Base-by-base conservation (phyloP, 352 stramenopile genomes). In the Pythium utonaiense region DNA sequence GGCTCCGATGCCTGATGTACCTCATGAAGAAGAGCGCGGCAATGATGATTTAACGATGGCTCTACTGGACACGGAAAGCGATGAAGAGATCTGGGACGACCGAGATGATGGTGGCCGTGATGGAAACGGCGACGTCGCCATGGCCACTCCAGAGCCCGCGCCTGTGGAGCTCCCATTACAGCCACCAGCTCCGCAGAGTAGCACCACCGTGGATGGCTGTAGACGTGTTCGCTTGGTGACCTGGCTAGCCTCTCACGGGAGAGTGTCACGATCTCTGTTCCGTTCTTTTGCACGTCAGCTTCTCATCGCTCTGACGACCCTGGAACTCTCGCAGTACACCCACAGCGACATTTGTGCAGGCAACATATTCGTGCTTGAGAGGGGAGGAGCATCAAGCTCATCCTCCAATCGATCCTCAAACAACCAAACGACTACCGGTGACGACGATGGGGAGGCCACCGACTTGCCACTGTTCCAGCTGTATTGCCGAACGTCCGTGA, bases 241-340 rank as follows among this genome's bases (percentile, higher is more conserved):
- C n/a, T 91, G 82, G 79, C 65, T 88, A 22, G 31, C 57, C 0
- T 64, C 60, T 8, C 66, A 70, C 24, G 38, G 63, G 6, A 55
- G 59, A 2, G 60, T 86, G 17, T 64, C 73, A 60, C 12, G 74
- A 79, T 49, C 51, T 36, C 70, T 66, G 17, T 60, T 91, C 40
- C 74, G 72, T 2, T 86, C 77, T 6, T 82, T 90, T 49, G 53
- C 85, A 28, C 66, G 72, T 10, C 80, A 94, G 64, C 66, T 90
- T 59, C 56, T 92, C 47, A 51, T 90, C 16, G 80, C 75, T 1
- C 62, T 88, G 38, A 53, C 71, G 16, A 76, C 78, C 25, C 59
- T 93, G n/a, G 81, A 91, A 57, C 49, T 55, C 6, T 70, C 66
- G 0, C 69, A 73, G 3, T 63, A 71, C 17, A 62, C 74, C 17